Evolutionary conservation across 2,329 filamentous ascomycete genomes (phyloP).

Genomic region (Ceratocystis huliohia): DNA sequence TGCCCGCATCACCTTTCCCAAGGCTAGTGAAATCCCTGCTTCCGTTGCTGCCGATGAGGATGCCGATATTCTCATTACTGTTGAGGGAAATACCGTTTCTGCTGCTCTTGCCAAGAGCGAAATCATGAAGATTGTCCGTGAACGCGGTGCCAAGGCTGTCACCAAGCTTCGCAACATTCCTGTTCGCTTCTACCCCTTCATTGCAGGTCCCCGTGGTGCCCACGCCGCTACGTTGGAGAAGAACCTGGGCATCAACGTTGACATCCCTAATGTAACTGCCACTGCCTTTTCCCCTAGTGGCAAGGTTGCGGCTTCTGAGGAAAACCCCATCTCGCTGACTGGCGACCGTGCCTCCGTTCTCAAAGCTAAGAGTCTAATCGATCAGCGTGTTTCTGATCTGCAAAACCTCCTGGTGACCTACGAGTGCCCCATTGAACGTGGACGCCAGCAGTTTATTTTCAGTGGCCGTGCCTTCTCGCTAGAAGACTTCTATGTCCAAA

Average conservation of each 20-base stretch:
- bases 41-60: constrained; percentile 61
- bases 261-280: constrained; percentile 47
- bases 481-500: constrained; percentile 79
- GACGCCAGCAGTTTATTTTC: constrained; percentile 88
- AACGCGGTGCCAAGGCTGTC: constrained; percentile 70
- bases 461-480: constrained; percentile 59
- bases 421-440: constrained; percentile 69
- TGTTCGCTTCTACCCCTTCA: constrained; percentile 88
- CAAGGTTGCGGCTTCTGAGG: constrained; percentile 45
- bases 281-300: constrained; percentile 30
- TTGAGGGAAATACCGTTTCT: constrained; percentile 85
- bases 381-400: constrained; percentile 64
- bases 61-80: constrained; percentile 66
- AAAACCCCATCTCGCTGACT: constrained; percentile 67
- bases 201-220: constrained; percentile 65
- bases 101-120: constrained; percentile 71
- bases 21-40: constrained; percentile 50
- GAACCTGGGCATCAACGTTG: constrained; percentile 63
- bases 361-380: constrained; percentile 66
- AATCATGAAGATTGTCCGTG: constrained; percentile 76
- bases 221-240: constrained; percentile 59
- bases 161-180: constrained; percentile 74
- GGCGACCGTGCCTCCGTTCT: constrained; percentile 77
- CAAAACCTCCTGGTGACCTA: constrained; percentile 63
- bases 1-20: constrained; percentile 80